phyloP scores from a whole-genome alignment of 371 early-diverging fungal genomes.

The Phascolomyces articulosus region DNA sequence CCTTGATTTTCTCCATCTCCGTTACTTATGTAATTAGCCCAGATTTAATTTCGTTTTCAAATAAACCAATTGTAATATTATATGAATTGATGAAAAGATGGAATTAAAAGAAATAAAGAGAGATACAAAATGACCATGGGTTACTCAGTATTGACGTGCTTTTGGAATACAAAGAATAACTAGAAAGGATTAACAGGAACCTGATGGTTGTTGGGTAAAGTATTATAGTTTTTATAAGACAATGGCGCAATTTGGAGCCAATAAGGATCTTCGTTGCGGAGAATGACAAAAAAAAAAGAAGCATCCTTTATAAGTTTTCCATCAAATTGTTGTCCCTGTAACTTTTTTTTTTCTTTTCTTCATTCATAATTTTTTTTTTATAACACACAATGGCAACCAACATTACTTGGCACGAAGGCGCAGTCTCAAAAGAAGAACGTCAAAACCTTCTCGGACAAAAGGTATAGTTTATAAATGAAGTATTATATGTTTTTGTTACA shows the following conservation, averaged over 20 bases:
- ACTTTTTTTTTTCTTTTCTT: not conserved
- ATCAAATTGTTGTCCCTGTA: too few relatives aligned
- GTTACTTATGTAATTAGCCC: too few relatives aligned
- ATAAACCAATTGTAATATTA: not conserved
- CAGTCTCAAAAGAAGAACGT: slow-evolving; percentile 78
- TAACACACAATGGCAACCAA: slow-evolving; percentile 66
- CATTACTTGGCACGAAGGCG: slow-evolving; percentile 91
- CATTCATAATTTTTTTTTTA: not conserved
- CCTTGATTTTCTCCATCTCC: too few relatives aligned
- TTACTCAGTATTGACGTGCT: not conserved
- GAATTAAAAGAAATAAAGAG: not conserved
- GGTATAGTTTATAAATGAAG: slow-evolving; percentile 30
- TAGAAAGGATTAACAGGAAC: too few relatives aligned
- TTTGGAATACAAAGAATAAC: not conserved
- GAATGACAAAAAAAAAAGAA: not conserved
- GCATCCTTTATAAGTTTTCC: not conserved
- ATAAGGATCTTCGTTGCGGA: not conserved
- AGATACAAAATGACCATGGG: not conserved
- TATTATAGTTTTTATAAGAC: too few relatives aligned
- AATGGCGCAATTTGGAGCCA: slow-evolving; percentile 10
- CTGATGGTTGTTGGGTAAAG: too few relatives aligned
- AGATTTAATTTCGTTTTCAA: too few relatives aligned
- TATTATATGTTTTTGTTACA: not conserved
- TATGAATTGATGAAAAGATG: too few relatives aligned
- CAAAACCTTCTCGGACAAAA: slow-evolving; percentile 74